Conservation (phyloP, 2,329 filamentous ascomycete genomes). For the Colletotrichum sp. region DNA sequence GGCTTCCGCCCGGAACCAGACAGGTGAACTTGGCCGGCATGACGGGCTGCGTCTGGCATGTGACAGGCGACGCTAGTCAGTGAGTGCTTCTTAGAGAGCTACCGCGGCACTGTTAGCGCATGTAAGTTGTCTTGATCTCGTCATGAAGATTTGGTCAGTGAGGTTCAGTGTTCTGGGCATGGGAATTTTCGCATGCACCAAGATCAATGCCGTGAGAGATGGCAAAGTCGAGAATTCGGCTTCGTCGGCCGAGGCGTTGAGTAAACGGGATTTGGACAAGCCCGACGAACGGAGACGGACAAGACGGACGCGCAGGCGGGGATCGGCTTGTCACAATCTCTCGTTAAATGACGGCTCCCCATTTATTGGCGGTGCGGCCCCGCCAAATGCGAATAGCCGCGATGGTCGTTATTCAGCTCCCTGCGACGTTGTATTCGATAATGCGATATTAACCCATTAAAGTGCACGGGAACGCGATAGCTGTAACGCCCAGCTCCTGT, state of each 20-base stretch:
- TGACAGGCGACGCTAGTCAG: conserved; percentile 1
- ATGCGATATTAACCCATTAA: background rate
- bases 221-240: background rate
- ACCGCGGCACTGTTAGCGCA: background rate
- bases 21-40: background rate
- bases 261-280: background rate
- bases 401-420: background rate
- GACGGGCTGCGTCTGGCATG: background rate
- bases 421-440: background rate
- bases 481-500: background rate
- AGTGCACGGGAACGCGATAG: background rate
- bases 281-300: background rate
- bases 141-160: background rate
- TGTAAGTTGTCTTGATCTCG: background rate
- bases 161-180: background rate
- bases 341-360: background rate
- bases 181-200: background rate
- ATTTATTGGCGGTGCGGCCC: background rate
- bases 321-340: background rate
- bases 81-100: background rate
- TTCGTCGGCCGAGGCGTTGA: background rate
- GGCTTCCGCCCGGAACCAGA: conserved; percentile 2
- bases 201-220: background rate
- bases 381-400: background rate
- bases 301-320: background rate